A percentile compares a stretch with the other conserved stretches of the same genome.
phyloP scores from a whole-genome alignment of 352 stramenopile genomes.

The Globisporangium lucens region DNA sequence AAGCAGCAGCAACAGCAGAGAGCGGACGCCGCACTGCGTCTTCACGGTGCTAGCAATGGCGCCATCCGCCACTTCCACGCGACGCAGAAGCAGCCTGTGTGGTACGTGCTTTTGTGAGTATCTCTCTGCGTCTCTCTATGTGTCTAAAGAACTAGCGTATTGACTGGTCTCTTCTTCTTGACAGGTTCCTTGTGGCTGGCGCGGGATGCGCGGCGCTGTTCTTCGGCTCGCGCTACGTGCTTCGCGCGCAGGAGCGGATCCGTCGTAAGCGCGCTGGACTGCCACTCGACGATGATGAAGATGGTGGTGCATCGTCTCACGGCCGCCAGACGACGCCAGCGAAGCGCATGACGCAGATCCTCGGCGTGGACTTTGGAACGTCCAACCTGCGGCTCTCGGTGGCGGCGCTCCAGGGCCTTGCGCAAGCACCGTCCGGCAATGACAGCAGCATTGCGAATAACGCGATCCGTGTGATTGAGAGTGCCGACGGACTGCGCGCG shows the following conservation, averaged over 20 bases:
- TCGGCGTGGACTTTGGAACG: conserved; percentile 59
- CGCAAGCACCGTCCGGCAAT: neutral
- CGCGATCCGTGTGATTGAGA: conserved; percentile 48
- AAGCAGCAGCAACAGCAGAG: conserved; percentile 1
- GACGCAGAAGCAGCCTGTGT: conserved; percentile 46
- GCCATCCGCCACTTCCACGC: conserved; percentile 44
- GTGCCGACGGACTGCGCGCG: conserved; percentile 46
- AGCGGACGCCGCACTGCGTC: neutral
- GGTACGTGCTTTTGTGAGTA: conserved; percentile 19
- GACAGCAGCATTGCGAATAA: neutral
- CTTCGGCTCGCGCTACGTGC: conserved; percentile 51
- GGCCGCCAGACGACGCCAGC: neutral
- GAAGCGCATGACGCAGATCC: conserved; percentile 28
- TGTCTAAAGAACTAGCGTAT: no score
- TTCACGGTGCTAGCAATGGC: neutral
- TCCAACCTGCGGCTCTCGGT: conserved; percentile 47
- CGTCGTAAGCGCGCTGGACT: conserved; percentile 38
- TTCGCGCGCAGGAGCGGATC: conserved; percentile 59
- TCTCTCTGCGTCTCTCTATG: neutral
- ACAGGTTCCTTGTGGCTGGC: conserved; percentile 39
- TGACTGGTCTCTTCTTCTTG: neutral
- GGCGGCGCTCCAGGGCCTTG: conserved; percentile 25
- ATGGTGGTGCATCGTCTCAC: neutral
- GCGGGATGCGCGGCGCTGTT: conserved; percentile 44
- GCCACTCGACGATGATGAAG: conserved; percentile 38